These are phyloP conservation scores for Hypoxylon sp. DNA, from an alignment of 2,329 filamentous ascomycete genomes.

Conservation along the genomic window DNA sequence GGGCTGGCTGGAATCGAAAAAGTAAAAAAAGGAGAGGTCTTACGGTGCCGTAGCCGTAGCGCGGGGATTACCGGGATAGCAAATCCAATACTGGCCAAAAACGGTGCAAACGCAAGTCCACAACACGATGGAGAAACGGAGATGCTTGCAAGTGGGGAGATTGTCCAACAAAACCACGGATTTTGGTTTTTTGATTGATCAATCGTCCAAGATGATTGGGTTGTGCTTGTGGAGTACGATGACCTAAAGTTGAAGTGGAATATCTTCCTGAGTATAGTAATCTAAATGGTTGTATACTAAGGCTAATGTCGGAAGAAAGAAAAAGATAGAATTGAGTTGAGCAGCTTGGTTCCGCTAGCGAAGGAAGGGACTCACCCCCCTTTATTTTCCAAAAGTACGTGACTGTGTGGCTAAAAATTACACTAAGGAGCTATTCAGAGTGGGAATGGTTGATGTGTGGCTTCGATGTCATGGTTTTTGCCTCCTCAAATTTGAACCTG, in stretches of 20 bases:
- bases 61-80: constrained; percentile 41
- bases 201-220: not conserved
- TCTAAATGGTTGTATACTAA: not conserved
- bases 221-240: not conserved
- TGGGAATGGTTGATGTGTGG: not conserved
- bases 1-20: constrained; percentile 32
- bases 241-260: not conserved
- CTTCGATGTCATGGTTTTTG: constrained; percentile 26
- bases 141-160: not conserved
- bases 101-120: constrained; percentile 7
- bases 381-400: not conserved
- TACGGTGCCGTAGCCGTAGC: constrained; percentile 16
- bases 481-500: constrained; percentile 10
- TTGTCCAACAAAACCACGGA: not conserved
- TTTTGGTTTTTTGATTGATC: not conserved
- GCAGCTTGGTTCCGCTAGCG: not conserved
- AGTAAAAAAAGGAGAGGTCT: constrained; percentile 18
- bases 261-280: not conserved
- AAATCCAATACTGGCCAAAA: constrained; percentile 36
- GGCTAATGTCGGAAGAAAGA: not conserved
- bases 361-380: not conserved
- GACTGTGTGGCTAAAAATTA: constrained; percentile 8
- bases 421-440: constrained; percentile 11
- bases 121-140: constrained; percentile 21
- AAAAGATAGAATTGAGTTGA: not conserved